phyloP scores from a whole-genome alignment of 495 filamentous ascomycete species.

The Trichoderma virens region DNA sequence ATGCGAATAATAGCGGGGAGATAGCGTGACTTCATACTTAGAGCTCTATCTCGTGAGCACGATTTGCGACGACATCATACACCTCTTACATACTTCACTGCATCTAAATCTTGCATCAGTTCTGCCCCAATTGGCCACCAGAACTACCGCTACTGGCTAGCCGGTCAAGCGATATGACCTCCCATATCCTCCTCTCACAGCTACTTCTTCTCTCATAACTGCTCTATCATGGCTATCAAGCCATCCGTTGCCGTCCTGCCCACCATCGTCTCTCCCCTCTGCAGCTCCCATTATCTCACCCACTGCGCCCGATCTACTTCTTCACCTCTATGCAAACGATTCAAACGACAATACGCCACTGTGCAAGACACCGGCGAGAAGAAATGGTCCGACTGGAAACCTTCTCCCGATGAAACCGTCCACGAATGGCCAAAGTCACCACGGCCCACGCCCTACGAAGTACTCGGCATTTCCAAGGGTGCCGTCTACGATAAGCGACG shows the following conservation, averaged over 20 bases:
- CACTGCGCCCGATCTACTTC: background rate
- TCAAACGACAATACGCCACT: background rate
- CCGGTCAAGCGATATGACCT: too few species aligned
- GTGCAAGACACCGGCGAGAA: background rate
- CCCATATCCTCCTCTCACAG: too few species aligned
- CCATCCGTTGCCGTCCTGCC: background rate
- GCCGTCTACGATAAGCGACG: slow-evolving; percentile 71
- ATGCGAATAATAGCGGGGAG: too few species aligned
- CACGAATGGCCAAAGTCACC: slow-evolving; percentile 32
- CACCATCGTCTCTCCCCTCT: background rate
- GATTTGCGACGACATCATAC: too few species aligned
- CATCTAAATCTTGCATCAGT: too few species aligned
- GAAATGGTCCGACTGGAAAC: slow-evolving; percentile 5
- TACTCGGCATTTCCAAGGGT: slow-evolving; percentile 56
- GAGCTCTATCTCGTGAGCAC: too few species aligned
- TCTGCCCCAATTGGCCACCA: too few species aligned
- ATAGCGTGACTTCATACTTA: too few species aligned
- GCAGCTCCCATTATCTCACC: background rate
- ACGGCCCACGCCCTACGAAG: slow-evolving; percentile 83
- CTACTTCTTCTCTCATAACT: too few species aligned
- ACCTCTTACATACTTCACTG: too few species aligned
- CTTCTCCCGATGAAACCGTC: slow-evolving; percentile 24
- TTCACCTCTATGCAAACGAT: background rate
- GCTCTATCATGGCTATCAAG: background rate
- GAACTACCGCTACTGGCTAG: too few species aligned